Evolutionary conservation across 495 filamentous ascomycete species (phyloP).

Genomic region (Pseudomonodictys pantanalensis): DNA sequence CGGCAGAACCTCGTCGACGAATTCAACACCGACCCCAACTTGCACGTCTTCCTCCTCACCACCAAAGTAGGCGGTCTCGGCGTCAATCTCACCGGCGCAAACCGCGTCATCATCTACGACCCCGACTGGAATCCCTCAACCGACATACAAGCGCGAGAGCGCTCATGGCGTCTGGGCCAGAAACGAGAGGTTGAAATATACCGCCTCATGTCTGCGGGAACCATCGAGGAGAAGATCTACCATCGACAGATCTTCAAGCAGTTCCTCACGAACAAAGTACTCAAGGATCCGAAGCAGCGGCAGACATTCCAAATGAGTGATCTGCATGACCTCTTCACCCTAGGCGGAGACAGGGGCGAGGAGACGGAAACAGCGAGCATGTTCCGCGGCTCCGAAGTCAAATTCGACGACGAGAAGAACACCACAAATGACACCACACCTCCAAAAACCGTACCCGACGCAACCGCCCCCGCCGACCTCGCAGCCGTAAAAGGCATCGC

Average conservation of each 20-base stretch:
- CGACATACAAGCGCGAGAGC: constrained; percentile 89
- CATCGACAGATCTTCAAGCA: constrained; percentile 98
- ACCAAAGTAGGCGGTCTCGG: constrained; percentile 94
- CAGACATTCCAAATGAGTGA: constrained; percentile 82
- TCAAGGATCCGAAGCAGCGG: constrained; percentile 86
- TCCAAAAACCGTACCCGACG: constrained; percentile 31
- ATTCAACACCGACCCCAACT: constrained; percentile 76
- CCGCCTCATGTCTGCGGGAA: constrained; percentile 92
- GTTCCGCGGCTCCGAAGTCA: constrained; percentile 78
- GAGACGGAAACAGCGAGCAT: constrained; percentile 78
- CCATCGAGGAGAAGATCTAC: constrained; percentile 98
- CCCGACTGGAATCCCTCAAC: constrained; percentile 98
- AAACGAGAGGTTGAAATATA: constrained; percentile 92
- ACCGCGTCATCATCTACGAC: constrained; percentile 95
- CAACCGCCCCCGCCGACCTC: constrained; percentile 24
- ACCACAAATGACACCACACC: constrained; percentile 22
- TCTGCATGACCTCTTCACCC: constrained; percentile 83
- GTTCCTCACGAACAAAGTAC: constrained; percentile 89
- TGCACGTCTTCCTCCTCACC: constrained; percentile 88
- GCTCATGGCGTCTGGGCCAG: constrained; percentile 93
- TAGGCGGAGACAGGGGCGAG: constrained; percentile 62
- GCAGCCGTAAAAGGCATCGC: constrained; percentile 57
- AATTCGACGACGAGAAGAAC: constrained; percentile 49
- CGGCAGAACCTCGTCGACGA: constrained; percentile 83
- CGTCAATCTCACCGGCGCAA: constrained; percentile 89